Evolutionary conservation across 2,329 filamentous ascomycete species (phyloP).

Genomic region (Oidium heveae): DNA sequence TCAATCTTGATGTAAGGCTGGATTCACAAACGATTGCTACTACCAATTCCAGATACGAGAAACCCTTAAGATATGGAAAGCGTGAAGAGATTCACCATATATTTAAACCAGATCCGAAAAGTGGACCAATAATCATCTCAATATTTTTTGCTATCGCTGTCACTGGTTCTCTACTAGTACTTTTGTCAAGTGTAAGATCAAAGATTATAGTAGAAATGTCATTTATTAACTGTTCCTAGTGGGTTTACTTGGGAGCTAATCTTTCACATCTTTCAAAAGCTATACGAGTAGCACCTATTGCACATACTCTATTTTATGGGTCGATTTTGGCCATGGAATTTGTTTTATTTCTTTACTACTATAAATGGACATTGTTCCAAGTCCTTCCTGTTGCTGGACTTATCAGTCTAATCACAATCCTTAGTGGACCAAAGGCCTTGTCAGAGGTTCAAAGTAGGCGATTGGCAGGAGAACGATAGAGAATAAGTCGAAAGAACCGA

Average conservation of each 20-base stretch:
- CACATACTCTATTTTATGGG: constrained; percentile 65
- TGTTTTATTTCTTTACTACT: constrained; percentile 89
- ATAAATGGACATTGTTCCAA: constrained; percentile 77
- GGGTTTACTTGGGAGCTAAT: constrained; percentile 65
- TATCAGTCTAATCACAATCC: constrained; percentile 45
- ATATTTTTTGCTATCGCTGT: constrained; percentile 53
- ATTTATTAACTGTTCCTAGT: constrained; percentile 24
- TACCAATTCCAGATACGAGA: constrained; percentile 32
- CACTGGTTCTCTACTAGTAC: constrained; percentile 42
- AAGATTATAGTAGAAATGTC: background rate
- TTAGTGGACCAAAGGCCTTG: constrained; percentile 74
- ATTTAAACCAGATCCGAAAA: constrained; percentile 59
- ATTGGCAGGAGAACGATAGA: constrained; percentile 28
- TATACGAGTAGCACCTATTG: constrained; percentile 47
- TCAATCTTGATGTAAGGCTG: constrained; percentile 41
- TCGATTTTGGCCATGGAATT: constrained; percentile 73
- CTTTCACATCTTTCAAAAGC: constrained; percentile 53
- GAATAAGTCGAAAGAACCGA: background rate
- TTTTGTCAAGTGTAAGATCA: constrained; percentile 41
- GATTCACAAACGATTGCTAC: constrained; percentile 25
- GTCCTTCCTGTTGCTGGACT: constrained; percentile 46
- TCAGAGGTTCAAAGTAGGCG: constrained; percentile 80
- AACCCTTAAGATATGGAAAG: constrained; percentile 61
- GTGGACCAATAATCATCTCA: constrained; percentile 57
- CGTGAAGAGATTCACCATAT: constrained; percentile 71